These are phyloP conservation scores for Fusarium chaquense DNA, from an alignment of 2,329 filamentous ascomycete genomes.

Conservation along the genomic window DNA sequence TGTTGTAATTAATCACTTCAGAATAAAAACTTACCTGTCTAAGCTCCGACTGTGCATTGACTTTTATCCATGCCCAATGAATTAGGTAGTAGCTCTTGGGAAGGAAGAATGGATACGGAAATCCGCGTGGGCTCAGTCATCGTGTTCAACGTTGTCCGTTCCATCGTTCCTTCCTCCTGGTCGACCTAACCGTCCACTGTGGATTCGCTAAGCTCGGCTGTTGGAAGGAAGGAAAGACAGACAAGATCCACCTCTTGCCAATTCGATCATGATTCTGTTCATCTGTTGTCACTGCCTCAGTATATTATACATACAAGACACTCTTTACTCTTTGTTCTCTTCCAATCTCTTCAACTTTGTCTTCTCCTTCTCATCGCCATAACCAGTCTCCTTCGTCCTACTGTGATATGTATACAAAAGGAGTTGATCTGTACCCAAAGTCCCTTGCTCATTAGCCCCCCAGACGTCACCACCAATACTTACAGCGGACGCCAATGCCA, in stretches of 20 bases:
- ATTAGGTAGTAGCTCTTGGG: background rate
- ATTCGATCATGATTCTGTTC: constrained; percentile 4
- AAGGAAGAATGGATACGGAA: constrained; percentile 2
- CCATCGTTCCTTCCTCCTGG: constrained; percentile 27
- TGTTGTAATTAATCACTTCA: background rate
- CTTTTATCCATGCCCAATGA: background rate
- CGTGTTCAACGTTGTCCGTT: constrained; percentile 21
- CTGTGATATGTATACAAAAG: constrained; percentile 8
- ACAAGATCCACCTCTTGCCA: constrained; percentile 26
- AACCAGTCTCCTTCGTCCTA: background rate
- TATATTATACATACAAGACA: constrained; percentile 1
- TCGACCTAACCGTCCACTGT: constrained; percentile 21
- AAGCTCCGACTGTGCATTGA: background rate
- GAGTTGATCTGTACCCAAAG: constrained; percentile 1
- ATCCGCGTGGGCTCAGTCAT: background rate
- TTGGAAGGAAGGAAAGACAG: constrained; percentile 24
- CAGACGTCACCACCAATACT: constrained; percentile 23
- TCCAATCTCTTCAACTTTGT: background rate
- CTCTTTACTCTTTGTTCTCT: background rate
- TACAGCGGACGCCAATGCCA: constrained; percentile 25
- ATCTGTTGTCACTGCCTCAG: background rate
- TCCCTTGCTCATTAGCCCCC: constrained; percentile 35
- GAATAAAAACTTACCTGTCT: background rate
- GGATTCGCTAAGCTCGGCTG: constrained; percentile 28
- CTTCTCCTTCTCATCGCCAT: background rate